Conservation (phyloP, 108 stramenopile species). For the Stephanodiscus minutulus region DNA sequence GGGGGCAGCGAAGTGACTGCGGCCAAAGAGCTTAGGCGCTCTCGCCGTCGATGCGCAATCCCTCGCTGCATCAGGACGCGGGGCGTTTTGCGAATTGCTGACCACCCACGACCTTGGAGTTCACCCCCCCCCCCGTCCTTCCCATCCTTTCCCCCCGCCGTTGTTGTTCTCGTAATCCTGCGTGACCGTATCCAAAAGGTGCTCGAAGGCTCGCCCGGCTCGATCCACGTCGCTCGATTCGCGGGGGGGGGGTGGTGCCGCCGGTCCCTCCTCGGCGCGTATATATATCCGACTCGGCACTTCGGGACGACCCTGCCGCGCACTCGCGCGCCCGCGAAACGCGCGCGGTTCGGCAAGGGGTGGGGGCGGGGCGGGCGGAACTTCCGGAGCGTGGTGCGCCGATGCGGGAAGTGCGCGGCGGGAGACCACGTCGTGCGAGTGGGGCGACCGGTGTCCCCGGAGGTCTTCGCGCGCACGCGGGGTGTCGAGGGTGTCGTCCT, state of each 20-base stretch:
- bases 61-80: constrained; percentile 85
- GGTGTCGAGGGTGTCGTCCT: too few species aligned
- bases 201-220: constrained; percentile 87
- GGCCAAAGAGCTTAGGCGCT: constrained; percentile 79
- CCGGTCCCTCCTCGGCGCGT: constrained; percentile 79
- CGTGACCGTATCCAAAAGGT: constrained; percentile 60
- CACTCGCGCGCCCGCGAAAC: constrained; percentile 64
- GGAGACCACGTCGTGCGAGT: constrained; percentile 73
- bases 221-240: too few species aligned
- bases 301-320: constrained; percentile 54
- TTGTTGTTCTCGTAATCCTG: constrained; percentile 16
- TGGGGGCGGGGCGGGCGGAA: constrained; percentile 71
- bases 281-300: constrained; percentile 63
- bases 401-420: constrained; percentile 81
- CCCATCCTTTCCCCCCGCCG: constrained; percentile 1
- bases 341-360: constrained; percentile 69
- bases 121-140: constrained; percentile 24
- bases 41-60: constrained; percentile 66
- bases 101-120: constrained; percentile 40
- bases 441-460: constrained; percentile 70
- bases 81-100: constrained; percentile 68
- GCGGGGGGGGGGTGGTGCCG: constrained; percentile 80
- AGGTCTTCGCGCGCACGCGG: constrained; percentile 42
- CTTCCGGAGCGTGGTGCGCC: constrained; percentile 68
- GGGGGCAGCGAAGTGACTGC: constrained; percentile 53